Conservation (phyloP, 257 asterid species). For the Henckelia pumila region DNA sequence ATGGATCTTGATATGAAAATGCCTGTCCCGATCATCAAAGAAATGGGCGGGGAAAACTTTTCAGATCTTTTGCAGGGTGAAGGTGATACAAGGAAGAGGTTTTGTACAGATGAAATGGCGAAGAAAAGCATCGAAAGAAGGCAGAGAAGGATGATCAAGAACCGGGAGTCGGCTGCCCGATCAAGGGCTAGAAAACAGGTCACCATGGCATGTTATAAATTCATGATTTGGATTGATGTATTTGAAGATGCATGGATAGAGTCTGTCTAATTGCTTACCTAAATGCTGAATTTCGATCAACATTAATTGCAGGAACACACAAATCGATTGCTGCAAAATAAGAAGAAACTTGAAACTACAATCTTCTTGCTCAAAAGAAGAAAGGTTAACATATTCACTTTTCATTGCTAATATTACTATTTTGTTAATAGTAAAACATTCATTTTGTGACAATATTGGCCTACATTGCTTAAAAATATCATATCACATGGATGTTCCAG, state of each 20-base stretch:
- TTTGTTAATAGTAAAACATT: no score
- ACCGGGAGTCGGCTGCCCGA: not conserved
- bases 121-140: not conserved
- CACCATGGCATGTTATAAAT: not conserved
- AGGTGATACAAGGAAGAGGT: not conserved
- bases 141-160: conserved; percentile 1
- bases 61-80: not conserved
- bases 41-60: not conserved
- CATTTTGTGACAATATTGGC: no score
- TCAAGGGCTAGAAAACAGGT: not conserved
- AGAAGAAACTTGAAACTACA: not conserved
- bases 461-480: no score
- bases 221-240: not conserved
- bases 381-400: not conserved
- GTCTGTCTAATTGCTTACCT: no score
- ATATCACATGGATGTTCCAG: not conserved
- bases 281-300: no score
- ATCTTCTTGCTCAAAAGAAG: not conserved
- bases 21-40: not conserved
- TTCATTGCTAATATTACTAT: no score
- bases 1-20: not conserved
- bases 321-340: not conserved
- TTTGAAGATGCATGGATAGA: not conserved
- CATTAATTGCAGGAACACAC: not conserved
- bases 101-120: not conserved